Base-by-base conservation (phyloP, 177 flowering plant genomes). In the Vitis hybrid region DNA sequence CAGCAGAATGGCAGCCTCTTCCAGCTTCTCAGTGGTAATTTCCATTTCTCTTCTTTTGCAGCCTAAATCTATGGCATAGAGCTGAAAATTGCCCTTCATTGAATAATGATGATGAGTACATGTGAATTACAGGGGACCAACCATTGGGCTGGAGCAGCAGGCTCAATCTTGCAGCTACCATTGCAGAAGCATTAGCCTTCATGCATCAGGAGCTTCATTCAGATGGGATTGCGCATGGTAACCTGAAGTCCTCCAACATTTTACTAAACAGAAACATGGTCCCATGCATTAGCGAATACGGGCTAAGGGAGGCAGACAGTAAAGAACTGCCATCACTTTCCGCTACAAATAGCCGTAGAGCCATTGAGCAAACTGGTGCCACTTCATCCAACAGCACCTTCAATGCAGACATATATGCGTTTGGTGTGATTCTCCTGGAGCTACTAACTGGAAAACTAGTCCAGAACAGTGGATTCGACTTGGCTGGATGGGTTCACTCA, bases 171-270 rank as follows among this genome's bases (percentile, higher is more conserved):
- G 89, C 92, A 52, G 80, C 85, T 2, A 75, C 66, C 45, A 72
- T 83, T 14, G 76, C 91, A 1, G 82, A 84, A 56, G 86, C 83
- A 18, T 56, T 88, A 62, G 87, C 86, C 4, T 80, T 62, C 82
- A 87, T 88, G 90, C 95, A 90, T 33, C 72, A 72, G n/a, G 78
- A 74, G 67, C 84, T 87, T 50, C 21, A 29, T 0, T 75, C 65
- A 5, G 78, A 78, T 10, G 83, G 77, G 16, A 86, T 88, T 52
- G 74, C 80, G 19, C 92, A 90, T 79, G 91, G 92, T 1, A 90
- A 90, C 82, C 61, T 88, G 21, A 90, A 88, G 76, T 88, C 95
- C 66, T 72, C 86, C 19, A 90, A 90, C 84, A 86, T 90, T 68
- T 59, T 90, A 69, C 72, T 90, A 19, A 74, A 77, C 72, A 62